Evolutionary conservation across 177 flowering plant species (phyloP).

Genomic region (Tripterygium wilfordii): DNA sequence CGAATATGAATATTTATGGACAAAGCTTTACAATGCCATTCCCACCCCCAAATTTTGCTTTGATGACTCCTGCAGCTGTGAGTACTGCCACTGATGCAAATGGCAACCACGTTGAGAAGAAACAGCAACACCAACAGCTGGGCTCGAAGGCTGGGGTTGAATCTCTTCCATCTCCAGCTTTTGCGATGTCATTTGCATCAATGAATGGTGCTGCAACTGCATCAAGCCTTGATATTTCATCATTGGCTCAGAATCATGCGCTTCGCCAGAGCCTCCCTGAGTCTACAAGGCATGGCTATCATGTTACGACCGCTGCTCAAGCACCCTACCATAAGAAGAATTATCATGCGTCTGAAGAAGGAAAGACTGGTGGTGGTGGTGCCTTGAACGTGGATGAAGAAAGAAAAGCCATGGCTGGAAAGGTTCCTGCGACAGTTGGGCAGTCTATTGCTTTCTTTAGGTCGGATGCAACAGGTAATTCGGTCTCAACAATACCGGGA

Average conservation of each 20-base stretch:
- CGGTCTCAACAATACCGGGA: slow-evolving; percentile 32
- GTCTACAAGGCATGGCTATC: slow-evolving; percentile 50
- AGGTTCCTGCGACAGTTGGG: slow-evolving; percentile 25
- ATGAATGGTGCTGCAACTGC: slow-evolving; percentile 44
- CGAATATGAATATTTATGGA: slow-evolving; percentile 10
- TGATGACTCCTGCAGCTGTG: slow-evolving; percentile 40
- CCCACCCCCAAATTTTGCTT: slow-evolving; percentile 37
- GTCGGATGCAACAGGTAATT: slow-evolving; percentile 42
- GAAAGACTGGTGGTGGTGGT: slow-evolving; percentile 35
- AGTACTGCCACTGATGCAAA: slow-evolving; percentile 10
- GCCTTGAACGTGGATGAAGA: slow-evolving; percentile 52
- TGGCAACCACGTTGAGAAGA: slow-evolving; percentile 37
- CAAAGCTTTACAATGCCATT: slow-evolving; percentile 11
- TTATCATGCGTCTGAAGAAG: slow-evolving; percentile 48
- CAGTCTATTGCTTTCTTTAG: slow-evolving; percentile 80
- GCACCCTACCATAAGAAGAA: slow-evolving; percentile 52
- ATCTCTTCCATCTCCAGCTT: slow-evolving; percentile 54
- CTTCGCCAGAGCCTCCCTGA: slow-evolving; percentile 70
- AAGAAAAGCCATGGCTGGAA: slow-evolving; percentile 39
- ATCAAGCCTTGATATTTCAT: slow-evolving; percentile 61
- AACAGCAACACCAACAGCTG: slow-evolving; percentile 17
- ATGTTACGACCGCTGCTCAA: slow-evolving; percentile 48
- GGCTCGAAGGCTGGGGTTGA: slow-evolving; percentile 53
- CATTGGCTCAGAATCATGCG: slow-evolving; percentile 60
- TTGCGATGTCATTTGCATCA: slow-evolving; percentile 80